phyloP scores from a whole-genome alignment of 192 early-diverging fungal species.

The Backusella luteola region DNA sequence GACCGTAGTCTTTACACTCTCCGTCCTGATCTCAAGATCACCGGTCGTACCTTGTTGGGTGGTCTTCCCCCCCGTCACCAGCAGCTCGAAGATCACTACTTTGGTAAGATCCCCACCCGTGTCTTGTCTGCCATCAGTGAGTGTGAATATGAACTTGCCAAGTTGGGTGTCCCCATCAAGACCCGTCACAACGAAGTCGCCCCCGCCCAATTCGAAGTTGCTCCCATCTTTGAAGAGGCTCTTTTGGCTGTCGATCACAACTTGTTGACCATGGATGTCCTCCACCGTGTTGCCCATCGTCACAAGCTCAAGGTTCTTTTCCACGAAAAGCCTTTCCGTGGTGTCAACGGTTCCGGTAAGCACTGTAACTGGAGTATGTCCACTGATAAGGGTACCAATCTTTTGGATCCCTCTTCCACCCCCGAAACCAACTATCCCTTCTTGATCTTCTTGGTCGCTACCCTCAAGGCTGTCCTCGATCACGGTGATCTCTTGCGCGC shows the following conservation, averaged over 20 bases:
- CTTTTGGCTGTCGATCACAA: slow-evolving; percentile 98
- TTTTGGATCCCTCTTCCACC: slow-evolving; percentile 90
- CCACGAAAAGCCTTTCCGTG: slow-evolving; percentile 99
- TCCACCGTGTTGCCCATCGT: slow-evolving; percentile 96
- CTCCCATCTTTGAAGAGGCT: slow-evolving; percentile 97
- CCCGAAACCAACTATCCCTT: slow-evolving; percentile 99
- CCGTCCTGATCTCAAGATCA: slow-evolving; percentile 95
- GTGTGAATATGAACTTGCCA: slow-evolving; percentile 89
- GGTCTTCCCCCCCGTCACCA: slow-evolving; percentile 95
- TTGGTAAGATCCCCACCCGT: slow-evolving; percentile 93
- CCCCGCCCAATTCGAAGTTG: slow-evolving; percentile 96
- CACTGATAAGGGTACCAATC: slow-evolving; percentile 93
- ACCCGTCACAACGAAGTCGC: slow-evolving; percentile 99
- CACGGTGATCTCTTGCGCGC: slow-evolving; percentile 90
- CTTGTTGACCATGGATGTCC: slow-evolving; percentile 95
- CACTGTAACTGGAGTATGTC: slow-evolving; percentile 98
- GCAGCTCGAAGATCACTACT: slow-evolving; percentile 99
- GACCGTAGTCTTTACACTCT: slow-evolving; percentile 93
- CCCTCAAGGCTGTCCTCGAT: slow-evolving; percentile 87
- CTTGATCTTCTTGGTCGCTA: slow-evolving; percentile 90
- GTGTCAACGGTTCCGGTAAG: slow-evolving; percentile 98
- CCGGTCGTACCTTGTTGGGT: slow-evolving; percentile 93
- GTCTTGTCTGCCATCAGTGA: slow-evolving; percentile 93
- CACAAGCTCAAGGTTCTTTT: slow-evolving; percentile 95
- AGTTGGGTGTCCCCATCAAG: slow-evolving; percentile 96